phyloP scores from a whole-genome alignment of 805 yeast genomes.

The Pichia heedii region DNA sequence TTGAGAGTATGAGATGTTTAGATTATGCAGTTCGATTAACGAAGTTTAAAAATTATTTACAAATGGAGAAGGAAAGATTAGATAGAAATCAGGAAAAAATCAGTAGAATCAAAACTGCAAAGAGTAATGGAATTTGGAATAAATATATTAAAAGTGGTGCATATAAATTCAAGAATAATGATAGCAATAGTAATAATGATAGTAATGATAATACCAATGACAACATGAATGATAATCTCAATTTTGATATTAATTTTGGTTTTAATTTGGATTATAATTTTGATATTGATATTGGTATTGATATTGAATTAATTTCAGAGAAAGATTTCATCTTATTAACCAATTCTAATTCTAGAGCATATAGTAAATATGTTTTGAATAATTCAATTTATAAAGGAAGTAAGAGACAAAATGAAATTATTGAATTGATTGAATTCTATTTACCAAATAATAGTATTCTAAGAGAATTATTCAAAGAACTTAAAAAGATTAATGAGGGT shows the following conservation, averaged over 20 bases:
- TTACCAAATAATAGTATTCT: constrained; percentile 8
- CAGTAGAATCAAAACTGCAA: constrained; percentile 3
- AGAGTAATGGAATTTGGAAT: constrained; percentile 7
- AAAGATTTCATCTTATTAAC: constrained; percentile 28
- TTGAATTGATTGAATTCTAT: constrained; percentile 12
- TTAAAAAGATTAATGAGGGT: constrained; percentile 4
- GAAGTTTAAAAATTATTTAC: constrained; percentile 26
- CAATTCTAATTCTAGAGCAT: constrained; percentile 19
- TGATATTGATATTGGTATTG: neutral
- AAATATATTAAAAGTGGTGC: neutral
- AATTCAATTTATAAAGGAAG: constrained; percentile 15
- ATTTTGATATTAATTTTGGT: neutral
- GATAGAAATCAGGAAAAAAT: constrained; percentile 17
- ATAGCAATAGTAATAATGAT: neutral
- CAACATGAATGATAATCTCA: neutral
- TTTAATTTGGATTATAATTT: neutral
- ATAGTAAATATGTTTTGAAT: constrained; percentile 18
- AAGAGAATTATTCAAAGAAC: constrained; percentile 6
- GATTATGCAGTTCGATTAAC: constrained; percentile 23
- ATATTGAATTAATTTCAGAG: constrained; percentile 2
- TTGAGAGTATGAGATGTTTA: constrained; percentile 20
- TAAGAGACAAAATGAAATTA: constrained; percentile 15
- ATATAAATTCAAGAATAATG: neutral
- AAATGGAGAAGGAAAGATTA: constrained; percentile 17
- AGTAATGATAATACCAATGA: neutral